Base-by-base conservation (phyloP, 2,329 filamentous ascomycete species). In the Xylaria sp. region DNA sequence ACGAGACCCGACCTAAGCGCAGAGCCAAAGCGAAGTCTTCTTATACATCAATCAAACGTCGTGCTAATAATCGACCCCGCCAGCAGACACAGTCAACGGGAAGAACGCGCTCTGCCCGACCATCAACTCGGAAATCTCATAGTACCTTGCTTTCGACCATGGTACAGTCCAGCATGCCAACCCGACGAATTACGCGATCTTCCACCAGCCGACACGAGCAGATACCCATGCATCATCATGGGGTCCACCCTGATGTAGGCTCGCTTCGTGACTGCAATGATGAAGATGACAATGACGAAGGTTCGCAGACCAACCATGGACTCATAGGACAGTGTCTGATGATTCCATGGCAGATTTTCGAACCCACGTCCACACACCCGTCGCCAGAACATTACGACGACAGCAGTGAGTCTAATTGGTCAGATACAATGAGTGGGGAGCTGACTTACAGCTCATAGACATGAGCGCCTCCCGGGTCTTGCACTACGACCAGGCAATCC, bases 401-500 rank as follows among this genome's bases (percentile, higher is more conserved):
- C 73, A 74, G 57, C 66, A 72, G 74, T 75, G 72, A 75, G 74
- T 76, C 54, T 18, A 60, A 57, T 25, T 73, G 44, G 58, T 62
- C 55, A 55, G 70, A 73, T 68, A 59, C 39, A 54, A 63, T 63
- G 60, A 67, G 60, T 41, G 41, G 46, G 23, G 50, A 58, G 66
- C 55, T 67, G 63, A 72, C 71, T 71, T 64, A 62, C 66, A 80
- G 34, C 48, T 79, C 66, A 76, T 78, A 73, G 72, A 76, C 68
- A 79, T 77, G 76, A 81, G 23, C 77, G 74, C 20, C 73, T 83
- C 41, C 80, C 81, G 23, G 75, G 78, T 4, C 76, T 84, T 20
- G 80, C 80, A 50, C 73, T 82, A 25, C 74, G 77, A 68, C 75
- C 77, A 41, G 78, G 81, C 10, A 81, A 82, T 59, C 78, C 82